Evolutionary conservation across 768 basidiomycete species (phyloP).

Genomic region (Leccinum aurantiacum): DNA sequence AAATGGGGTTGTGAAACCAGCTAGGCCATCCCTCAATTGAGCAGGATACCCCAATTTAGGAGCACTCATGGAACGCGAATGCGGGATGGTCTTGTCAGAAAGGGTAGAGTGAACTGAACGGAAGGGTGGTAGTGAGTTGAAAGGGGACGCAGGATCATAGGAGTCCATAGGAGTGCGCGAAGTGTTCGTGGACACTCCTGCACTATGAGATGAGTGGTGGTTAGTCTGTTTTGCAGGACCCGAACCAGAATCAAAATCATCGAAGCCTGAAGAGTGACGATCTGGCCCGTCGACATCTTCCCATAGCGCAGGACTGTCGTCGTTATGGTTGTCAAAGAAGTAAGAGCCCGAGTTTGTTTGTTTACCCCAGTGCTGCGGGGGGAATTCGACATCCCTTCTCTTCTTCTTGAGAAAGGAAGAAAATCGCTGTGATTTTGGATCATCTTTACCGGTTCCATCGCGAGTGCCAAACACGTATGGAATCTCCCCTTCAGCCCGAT

Average conservation of each 20-base stretch:
- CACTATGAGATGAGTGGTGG: slow-evolving; percentile 22
- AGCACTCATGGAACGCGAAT: slow-evolving; percentile 37
- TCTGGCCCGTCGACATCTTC: slow-evolving; percentile 30
- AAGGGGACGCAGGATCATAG: slow-evolving; percentile 36
- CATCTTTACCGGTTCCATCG: slow-evolving; percentile 20
- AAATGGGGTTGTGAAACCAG: slow-evolving; percentile 31
- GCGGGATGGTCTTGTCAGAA: slow-evolving; percentile 30
- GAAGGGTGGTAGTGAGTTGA: slow-evolving; percentile 37
- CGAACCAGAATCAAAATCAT: slow-evolving; percentile 49
- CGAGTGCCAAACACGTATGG: slow-evolving; percentile 55
- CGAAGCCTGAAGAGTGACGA: slow-evolving; percentile 31
- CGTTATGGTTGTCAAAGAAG: slow-evolving; percentile 39
- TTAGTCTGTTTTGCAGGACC: slow-evolving; percentile 30
- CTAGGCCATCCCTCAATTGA: slow-evolving; percentile 1
- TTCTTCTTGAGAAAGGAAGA: slow-evolving; percentile 38
- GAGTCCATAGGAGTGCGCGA: slow-evolving; percentile 22
- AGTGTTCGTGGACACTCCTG: slow-evolving; percentile 9
- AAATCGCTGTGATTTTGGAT: slow-evolving; percentile 36
- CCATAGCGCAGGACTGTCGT: slow-evolving; percentile 24
- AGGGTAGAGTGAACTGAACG: slow-evolving; percentile 32
- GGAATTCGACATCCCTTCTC: slow-evolving; percentile 53
- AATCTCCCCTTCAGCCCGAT: slow-evolving; percentile 40
- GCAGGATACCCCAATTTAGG: slow-evolving; percentile 24
- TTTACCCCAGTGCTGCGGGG: slow-evolving; percentile 64
- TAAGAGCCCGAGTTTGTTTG: slow-evolving; percentile 53